A percentile compares a stretch with the other conserved stretches of the same genome.
These are phyloP conservation scores for Apiospora pterosperma DNA, from an alignment of 2,329 filamentous ascomycete genomes.

Conservation along the genomic window DNA sequence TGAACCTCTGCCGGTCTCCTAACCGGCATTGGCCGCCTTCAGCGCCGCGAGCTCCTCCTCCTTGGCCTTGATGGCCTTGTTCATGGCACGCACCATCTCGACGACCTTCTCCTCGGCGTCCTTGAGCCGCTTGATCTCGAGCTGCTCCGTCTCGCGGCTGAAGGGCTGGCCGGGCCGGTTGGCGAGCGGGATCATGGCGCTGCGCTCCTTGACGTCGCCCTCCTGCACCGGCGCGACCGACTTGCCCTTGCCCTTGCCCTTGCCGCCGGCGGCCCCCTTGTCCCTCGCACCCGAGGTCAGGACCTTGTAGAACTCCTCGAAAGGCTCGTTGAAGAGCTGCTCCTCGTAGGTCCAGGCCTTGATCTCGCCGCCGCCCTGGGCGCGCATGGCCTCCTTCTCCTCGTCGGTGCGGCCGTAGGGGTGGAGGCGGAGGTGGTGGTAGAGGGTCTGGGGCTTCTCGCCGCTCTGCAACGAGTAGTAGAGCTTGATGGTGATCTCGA, in stretches of 20 bases:
- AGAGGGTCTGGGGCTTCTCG: constrained; percentile 94
- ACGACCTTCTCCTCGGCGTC: constrained; percentile 64
- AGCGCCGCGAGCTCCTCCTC: constrained; percentile 58
- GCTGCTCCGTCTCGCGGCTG: constrained; percentile 65
- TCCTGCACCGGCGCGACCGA: constrained; percentile 19
- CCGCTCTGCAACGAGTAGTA: constrained; percentile 85
- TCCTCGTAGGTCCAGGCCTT: constrained; percentile 85
- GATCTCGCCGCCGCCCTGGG: constrained; percentile 61
- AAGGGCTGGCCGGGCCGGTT: constrained; percentile 69
- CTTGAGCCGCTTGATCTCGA: constrained; percentile 57
- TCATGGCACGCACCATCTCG: constrained; percentile 56
- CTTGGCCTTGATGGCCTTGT: constrained; percentile 60
- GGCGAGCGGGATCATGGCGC: constrained; percentile 69
- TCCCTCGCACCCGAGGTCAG: constrained; percentile 70
- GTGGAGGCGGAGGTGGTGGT: constrained; percentile 88
- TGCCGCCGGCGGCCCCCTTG: constrained; percentile 37
- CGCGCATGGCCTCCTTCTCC: constrained; percentile 60
- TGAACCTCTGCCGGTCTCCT: constrained; percentile 3
- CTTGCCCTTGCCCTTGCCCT: constrained; percentile 57
- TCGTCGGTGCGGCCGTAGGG: constrained; percentile 83
- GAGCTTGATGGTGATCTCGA: constrained; percentile 91
- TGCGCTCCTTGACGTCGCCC: constrained; percentile 52
- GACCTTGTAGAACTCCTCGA: constrained; percentile 84
- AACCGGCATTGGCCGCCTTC: constrained; percentile 54
- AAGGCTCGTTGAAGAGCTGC: constrained; percentile 95